Conservation (phyloP, 2,329 filamentous ascomycete genomes). For the Sporothrix pallida region DNA sequence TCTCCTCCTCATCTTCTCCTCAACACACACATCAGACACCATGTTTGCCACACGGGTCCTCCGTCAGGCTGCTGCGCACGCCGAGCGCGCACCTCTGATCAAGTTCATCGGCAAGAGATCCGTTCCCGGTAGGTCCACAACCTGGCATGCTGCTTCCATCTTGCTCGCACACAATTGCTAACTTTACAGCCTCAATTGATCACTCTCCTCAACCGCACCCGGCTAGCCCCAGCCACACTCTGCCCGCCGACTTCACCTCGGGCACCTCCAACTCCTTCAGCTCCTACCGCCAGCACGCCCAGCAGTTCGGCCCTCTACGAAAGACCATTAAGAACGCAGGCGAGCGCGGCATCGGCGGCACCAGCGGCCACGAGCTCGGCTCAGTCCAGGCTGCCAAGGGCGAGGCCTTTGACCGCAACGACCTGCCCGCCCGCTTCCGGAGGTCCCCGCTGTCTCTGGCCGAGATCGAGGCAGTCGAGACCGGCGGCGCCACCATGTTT, state of each 20-base stretch:
- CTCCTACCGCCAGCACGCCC: conserved; percentile 76
- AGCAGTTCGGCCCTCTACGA: conserved; percentile 77
- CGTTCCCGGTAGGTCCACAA: conserved; percentile 58
- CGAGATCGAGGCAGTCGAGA: conserved; percentile 96
- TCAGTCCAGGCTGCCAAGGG: conserved; percentile 73
- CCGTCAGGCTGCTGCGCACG: conserved; percentile 64
- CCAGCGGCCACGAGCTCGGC: conserved; percentile 73
- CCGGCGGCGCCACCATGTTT: conserved; percentile 74
- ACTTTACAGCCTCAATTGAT: conserved; percentile 66
- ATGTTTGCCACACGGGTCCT: conserved; percentile 65
- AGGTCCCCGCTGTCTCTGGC: conserved; percentile 73
- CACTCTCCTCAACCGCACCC: conserved; percentile 76
- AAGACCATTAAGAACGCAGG: conserved; percentile 55
- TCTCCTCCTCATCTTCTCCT: neutral
- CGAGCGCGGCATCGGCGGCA: conserved; percentile 60
- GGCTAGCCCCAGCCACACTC: conserved; percentile 67
- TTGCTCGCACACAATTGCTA: neutral
- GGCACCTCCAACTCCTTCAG: conserved; percentile 68
- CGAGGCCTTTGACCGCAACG: conserved; percentile 84
- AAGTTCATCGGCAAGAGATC: conserved; percentile 66
- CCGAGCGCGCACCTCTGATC: conserved; percentile 66
- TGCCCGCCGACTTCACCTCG: conserved; percentile 61
- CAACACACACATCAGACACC: conserved; percentile 35
- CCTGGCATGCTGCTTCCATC: neutral
- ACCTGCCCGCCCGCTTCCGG: conserved; percentile 85